A percentile compares a stretch with the other conserved stretches of the same genome.
These are phyloP conservation scores for Penicillium glabrum DNA, from an alignment of 2,329 filamentous ascomycete genomes.

Conservation along the genomic window DNA sequence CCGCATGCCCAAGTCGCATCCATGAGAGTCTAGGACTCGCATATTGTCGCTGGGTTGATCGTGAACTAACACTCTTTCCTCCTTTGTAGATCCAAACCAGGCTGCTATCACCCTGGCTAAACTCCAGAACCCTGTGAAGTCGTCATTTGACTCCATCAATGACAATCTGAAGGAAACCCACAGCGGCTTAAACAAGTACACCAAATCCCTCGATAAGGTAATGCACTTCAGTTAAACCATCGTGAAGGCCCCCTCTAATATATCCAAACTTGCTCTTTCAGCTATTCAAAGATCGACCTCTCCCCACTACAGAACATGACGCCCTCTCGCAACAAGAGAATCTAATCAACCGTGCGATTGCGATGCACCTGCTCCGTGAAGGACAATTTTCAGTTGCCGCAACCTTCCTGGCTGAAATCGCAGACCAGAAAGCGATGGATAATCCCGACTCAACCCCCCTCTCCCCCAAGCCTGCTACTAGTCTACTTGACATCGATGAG, in stretches of 20 bases:
- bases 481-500: constrained; percentile 54
- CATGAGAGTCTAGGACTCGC: constrained; percentile 1
- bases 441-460: constrained; percentile 29
- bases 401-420: constrained; percentile 76
- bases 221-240: constrained; percentile 6
- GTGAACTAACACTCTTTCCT: not conserved
- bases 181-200: constrained; percentile 77
- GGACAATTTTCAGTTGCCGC: constrained; percentile 87
- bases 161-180: constrained; percentile 81
- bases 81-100: constrained; percentile 61
- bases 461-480: constrained; percentile 39
- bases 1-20: constrained; percentile 3
- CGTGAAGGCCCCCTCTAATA: not conserved
- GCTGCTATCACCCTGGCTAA: constrained; percentile 75
- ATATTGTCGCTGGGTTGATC: not conserved
- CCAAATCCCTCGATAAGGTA: constrained; percentile 81
- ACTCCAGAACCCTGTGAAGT: constrained; percentile 81
- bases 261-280: constrained; percentile 25
- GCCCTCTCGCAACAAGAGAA: constrained; percentile 71
- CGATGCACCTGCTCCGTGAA: constrained; percentile 93
- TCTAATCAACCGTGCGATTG: constrained; percentile 88
- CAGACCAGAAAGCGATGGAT: constrained; percentile 44
- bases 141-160: constrained; percentile 76
- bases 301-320: constrained; percentile 77
- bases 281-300: constrained; percentile 67